These are phyloP conservation scores for Rhizopus stolonifer DNA, from an alignment of 371 early-diverging fungal species.

Conservation along the genomic window DNA sequence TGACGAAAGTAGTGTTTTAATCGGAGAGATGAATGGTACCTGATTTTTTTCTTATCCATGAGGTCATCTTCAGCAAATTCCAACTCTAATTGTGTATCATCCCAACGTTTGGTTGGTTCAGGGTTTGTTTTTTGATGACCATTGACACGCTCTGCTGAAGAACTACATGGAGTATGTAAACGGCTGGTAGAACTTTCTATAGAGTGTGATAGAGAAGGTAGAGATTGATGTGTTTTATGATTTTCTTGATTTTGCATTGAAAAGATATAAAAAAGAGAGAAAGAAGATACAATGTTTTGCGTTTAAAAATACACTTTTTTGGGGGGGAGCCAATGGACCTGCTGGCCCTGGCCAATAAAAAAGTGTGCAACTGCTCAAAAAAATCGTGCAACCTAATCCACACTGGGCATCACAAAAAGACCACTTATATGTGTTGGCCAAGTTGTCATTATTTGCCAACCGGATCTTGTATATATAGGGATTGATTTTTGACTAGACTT, in stretches of 20 bases:
- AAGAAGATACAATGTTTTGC: neutral
- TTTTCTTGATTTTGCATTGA: neutral
- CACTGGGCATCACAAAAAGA: too few relatives aligned
- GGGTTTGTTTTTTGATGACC: conserved; percentile 11
- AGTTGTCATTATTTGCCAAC: too few relatives aligned
- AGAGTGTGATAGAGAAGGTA: neutral
- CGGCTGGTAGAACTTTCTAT: neutral
- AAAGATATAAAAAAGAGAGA: neutral
- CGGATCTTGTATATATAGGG: too few relatives aligned
- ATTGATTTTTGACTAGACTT: too few relatives aligned
- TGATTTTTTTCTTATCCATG: conserved; percentile 17
- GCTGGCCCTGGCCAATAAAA: too few relatives aligned
- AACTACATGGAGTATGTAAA: neutral
- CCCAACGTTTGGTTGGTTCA: conserved; percentile 22
- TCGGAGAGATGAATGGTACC: conserved; percentile 24
- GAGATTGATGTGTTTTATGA: neutral
- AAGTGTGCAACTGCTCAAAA: too few relatives aligned
- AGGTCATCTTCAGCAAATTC: conserved; percentile 34
- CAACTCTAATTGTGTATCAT: conserved; percentile 32
- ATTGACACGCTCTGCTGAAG: neutral
- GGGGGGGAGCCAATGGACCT: too few relatives aligned
- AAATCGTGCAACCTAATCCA: too few relatives aligned
- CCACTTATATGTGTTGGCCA: too few relatives aligned
- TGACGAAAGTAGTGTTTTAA: conserved; percentile 8
- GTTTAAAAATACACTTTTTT: too few relatives aligned